Percentiles rank a stretch among this genome's conserved stretches.
These are phyloP conservation scores for Trichoderma sp. DNA, from an alignment of 2,329 filamentous ascomycete species.

Conservation along the genomic window DNA sequence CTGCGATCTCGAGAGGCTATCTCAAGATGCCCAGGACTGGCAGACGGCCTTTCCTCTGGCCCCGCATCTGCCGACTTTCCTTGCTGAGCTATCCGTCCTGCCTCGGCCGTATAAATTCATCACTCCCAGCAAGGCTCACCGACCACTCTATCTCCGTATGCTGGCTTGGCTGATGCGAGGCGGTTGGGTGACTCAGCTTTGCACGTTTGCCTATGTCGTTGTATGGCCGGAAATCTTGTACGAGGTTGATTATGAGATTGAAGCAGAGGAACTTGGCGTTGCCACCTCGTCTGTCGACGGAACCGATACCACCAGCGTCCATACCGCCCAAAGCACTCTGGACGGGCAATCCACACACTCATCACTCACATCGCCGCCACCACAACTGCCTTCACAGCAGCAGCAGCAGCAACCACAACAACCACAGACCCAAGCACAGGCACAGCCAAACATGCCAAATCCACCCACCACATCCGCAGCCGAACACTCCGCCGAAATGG, in stretches of 20 bases:
- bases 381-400: constrained; percentile 24
- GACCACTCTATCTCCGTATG: constrained; percentile 84
- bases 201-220: constrained; percentile 87
- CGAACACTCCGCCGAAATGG: constrained; percentile 61
- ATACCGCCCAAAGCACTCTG: constrained; percentile 1
- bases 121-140: constrained; percentile 84
- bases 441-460: constrained; percentile 32
- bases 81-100: constrained; percentile 77
- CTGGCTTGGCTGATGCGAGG: constrained; percentile 90
- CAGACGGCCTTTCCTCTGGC: constrained; percentile 78
- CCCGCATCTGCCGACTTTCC: constrained; percentile 80
- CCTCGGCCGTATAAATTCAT: constrained; percentile 82
- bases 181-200: constrained; percentile 91
- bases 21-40: constrained; percentile 70
- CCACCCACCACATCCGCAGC: constrained; percentile 37
- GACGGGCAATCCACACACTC: constrained; percentile 16
- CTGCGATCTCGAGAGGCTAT: constrained; percentile 73
- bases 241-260: constrained; percentile 72
- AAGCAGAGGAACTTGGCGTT: constrained; percentile 61
- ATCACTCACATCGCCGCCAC: constrained; percentile 20
- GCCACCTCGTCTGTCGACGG: constrained; percentile 25
- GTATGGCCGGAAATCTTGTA: constrained; percentile 81
- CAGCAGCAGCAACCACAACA: constrained; percentile 27
- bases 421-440: constrained; percentile 38
- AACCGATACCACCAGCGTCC: constrained; percentile 20